phyloP scores from a whole-genome alignment of 2,329 filamentous ascomycete species.

The Metarhizium robertsii region DNA sequence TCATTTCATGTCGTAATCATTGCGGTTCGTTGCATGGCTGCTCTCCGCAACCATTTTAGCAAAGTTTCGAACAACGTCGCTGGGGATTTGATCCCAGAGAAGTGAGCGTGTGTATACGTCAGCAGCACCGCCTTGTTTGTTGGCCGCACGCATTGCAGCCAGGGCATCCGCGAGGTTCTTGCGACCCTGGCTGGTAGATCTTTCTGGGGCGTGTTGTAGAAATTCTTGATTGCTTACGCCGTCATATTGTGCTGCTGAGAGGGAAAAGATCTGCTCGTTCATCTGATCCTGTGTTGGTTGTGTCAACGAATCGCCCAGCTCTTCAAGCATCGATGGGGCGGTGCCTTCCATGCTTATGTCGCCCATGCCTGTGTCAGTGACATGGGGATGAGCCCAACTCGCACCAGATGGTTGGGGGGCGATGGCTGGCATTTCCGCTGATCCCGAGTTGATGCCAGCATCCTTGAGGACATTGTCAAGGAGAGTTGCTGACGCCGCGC shows the following conservation, averaged over 20 bases:
- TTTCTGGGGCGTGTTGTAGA: slow-evolving; percentile 45
- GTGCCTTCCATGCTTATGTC: slow-evolving; percentile 26
- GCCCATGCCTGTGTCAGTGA: slow-evolving; percentile 35
- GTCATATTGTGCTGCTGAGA: slow-evolving; percentile 83
- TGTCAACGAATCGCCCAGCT: slow-evolving; percentile 59
- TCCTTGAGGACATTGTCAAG: slow-evolving; percentile 78
- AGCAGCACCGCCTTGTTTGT: slow-evolving; percentile 60
- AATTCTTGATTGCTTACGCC: slow-evolving; percentile 61
- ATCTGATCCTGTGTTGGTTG: slow-evolving; percentile 76
- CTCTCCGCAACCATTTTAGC: slow-evolving; percentile 76
- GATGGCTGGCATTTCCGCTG: slow-evolving; percentile 34
- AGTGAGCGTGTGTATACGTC: slow-evolving; percentile 90
- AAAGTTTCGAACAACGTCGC: slow-evolving; percentile 87
- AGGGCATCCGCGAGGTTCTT: slow-evolving; percentile 74
- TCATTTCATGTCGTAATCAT: slow-evolving; percentile 26
- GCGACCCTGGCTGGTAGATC: slow-evolving; percentile 52
- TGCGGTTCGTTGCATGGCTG: slow-evolving; percentile 33
- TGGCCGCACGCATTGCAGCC: slow-evolving; percentile 62
- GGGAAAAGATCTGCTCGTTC: slow-evolving; percentile 77
- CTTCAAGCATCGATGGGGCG: slow-evolving; percentile 52
- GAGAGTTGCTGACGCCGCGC: slow-evolving; percentile 66
- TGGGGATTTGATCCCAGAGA: slow-evolving; percentile 88
- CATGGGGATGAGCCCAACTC: slow-evolving; percentile 33
- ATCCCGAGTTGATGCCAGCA: slow-evolving; percentile 47
- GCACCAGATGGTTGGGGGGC: slow-evolving; percentile 44